These are phyloP conservation scores for Rostrohypoxylon terebratum DNA, from an alignment of 495 filamentous ascomycete genomes.

Conservation along the genomic window DNA sequence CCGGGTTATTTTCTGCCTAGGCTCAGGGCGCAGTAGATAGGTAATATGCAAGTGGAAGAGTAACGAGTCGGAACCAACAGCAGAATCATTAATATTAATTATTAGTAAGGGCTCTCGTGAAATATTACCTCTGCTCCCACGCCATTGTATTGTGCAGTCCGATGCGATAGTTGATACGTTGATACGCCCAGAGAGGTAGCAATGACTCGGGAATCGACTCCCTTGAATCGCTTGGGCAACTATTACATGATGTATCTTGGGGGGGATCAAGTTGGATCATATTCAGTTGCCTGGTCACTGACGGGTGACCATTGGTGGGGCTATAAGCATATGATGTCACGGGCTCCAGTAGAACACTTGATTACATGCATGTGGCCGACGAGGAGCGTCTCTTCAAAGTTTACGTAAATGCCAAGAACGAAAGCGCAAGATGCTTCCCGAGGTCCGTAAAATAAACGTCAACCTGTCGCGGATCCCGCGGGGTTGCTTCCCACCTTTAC, in stretches of 20 bases:
- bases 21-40: constrained; percentile 30
- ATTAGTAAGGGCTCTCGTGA: constrained; percentile 36
- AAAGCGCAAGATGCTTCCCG: not conserved
- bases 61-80: not conserved
- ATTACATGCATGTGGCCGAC: constrained; percentile 15
- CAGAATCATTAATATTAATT: constrained; percentile 35
- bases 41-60: constrained; percentile 12
- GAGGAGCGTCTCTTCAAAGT: constrained; percentile 10
- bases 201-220: constrained; percentile 19
- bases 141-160: constrained; percentile 30
- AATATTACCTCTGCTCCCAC: constrained; percentile 33
- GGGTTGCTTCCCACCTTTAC: not conserved
- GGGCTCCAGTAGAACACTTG: constrained; percentile 30
- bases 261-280: constrained; percentile 5
- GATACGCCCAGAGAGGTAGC: constrained; percentile 43
- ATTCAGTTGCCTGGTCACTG: constrained; percentile 18
- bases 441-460: constrained; percentile 11
- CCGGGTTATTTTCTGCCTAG: constrained; percentile 36
- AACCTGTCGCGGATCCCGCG: not conserved
- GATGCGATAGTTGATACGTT: constrained; percentile 43
- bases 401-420: constrained; percentile 31
- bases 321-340: constrained; percentile 44
- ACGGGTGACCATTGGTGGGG: constrained; percentile 41
- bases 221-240: not conserved
- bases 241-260: constrained; percentile 10